Conservation (phyloP, 1,284 basidiomycete species). For the Flammula alnicola region DNA sequence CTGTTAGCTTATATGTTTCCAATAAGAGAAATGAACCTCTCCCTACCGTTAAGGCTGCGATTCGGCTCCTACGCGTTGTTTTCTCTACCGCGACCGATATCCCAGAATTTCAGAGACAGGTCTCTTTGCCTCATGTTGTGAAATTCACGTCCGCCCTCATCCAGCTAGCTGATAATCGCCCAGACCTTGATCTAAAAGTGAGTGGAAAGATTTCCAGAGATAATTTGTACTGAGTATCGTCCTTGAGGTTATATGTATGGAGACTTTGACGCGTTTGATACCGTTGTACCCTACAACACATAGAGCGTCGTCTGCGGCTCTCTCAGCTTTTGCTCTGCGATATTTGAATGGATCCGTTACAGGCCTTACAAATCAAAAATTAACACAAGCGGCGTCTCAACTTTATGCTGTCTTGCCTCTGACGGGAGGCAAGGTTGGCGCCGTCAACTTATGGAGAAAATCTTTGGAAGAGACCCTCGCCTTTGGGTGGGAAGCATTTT, state of each 20-base stretch:
- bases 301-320: slow-evolving; percentile 51
- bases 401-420: slow-evolving; percentile 66
- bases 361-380: slow-evolving; percentile 39
- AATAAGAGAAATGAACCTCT: slow-evolving; percentile 68
- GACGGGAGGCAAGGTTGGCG: slow-evolving; percentile 78
- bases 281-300: slow-evolving; percentile 69
- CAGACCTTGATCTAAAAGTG: slow-evolving; percentile 59
- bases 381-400: slow-evolving; percentile 55
- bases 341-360: slow-evolving; percentile 59
- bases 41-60: slow-evolving; percentile 60
- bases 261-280: slow-evolving; percentile 59
- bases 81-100: slow-evolving; percentile 61
- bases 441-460: slow-evolving; percentile 73
- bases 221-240: background rate
- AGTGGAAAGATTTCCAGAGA: slow-evolving; percentile 5
- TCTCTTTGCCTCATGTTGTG: slow-evolving; percentile 69
- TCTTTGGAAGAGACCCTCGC: slow-evolving; percentile 67
- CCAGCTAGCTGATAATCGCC: slow-evolving; percentile 53
- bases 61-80: slow-evolving; percentile 63
- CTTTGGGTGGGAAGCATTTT: slow-evolving; percentile 65
- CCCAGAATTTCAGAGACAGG: slow-evolving; percentile 78
- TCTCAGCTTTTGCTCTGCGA: slow-evolving; percentile 57
- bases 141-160: slow-evolving; percentile 69
- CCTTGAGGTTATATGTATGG: slow-evolving; percentile 55
- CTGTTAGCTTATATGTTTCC: slow-evolving; percentile 27